phyloP scores from a whole-genome alignment of 179 eudicot species.

The Heliamphora pulchella region DNA sequence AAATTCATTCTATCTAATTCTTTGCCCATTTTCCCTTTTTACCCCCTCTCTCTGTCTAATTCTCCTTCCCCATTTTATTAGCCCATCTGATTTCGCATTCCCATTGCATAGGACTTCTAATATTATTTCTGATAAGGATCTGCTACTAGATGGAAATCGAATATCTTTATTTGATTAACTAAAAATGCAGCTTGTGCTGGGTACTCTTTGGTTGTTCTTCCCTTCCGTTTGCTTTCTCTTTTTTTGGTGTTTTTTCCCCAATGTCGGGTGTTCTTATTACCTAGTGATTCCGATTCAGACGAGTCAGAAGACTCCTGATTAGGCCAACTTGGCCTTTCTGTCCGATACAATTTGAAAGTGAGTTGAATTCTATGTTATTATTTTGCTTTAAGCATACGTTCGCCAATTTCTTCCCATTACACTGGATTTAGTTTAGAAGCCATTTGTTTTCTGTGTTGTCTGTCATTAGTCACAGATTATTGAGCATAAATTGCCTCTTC shows the following conservation, averaged over 20 bases:
- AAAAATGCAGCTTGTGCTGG: background rate
- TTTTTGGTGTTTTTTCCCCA: background rate
- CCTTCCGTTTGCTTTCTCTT: background rate
- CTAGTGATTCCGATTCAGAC: slow-evolving; percentile 84
- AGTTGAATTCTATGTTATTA: slow-evolving; percentile 10
- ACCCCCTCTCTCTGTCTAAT: too few relatives aligned
- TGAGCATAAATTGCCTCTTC: background rate
- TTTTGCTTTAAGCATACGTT: background rate
- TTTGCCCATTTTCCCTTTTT: too few relatives aligned
- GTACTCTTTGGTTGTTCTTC: background rate
- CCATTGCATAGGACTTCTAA: too few relatives aligned
- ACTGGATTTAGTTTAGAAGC: background rate
- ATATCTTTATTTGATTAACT: background rate
- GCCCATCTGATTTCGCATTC: too few relatives aligned
- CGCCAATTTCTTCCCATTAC: background rate
- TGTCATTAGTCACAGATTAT: background rate
- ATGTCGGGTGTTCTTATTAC: background rate
- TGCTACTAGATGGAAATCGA: too few relatives aligned
- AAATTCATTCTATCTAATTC: too few relatives aligned
- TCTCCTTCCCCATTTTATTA: too few relatives aligned
- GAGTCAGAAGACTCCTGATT: slow-evolving; percentile 45
- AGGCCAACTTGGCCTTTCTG: slow-evolving; percentile 11
- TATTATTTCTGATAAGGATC: too few relatives aligned
- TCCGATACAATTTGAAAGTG: slow-evolving; percentile 10
- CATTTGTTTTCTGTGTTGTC: background rate